Conservation (phyloP, 225 moss, liverwort and hornwort genomes). For the Takakia lepidozioides region DNA sequence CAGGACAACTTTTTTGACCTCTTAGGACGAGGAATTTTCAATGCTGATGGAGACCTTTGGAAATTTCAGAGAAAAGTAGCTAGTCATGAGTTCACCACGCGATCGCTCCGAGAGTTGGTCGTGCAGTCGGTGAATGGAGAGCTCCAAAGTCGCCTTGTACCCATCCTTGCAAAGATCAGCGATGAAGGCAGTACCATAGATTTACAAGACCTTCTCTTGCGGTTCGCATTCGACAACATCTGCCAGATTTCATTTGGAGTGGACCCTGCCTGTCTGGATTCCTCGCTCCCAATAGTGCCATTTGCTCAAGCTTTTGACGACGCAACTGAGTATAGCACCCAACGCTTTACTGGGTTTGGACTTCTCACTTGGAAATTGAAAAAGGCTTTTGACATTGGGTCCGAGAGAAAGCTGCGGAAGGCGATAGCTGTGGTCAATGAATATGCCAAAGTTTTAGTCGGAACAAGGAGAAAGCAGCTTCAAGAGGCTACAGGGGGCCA, state of each 20-base stretch:
- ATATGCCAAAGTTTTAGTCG: conserved; percentile 27
- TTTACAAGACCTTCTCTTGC: conserved; percentile 39
- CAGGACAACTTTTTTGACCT: not conserved
- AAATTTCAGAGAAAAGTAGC: conserved; percentile 13
- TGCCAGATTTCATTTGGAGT: conserved; percentile 32
- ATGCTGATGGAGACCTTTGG: conserved; percentile 13
- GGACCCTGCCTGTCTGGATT: conserved; percentile 21
- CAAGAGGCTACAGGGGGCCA: not conserved
- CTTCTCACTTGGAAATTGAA: conserved; percentile 15
- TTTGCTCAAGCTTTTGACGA: conserved; percentile 22
- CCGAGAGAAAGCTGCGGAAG: conserved; percentile 16
- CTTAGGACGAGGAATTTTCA: conserved; percentile 16
- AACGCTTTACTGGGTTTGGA: conserved; percentile 1
- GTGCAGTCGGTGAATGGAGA: conserved; percentile 24
- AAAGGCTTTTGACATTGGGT: conserved; percentile 19
- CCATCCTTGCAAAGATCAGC: conserved; percentile 19
- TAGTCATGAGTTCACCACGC: conserved; percentile 13
- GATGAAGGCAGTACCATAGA: conserved; percentile 9
- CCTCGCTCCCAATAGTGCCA: conserved; percentile 11
- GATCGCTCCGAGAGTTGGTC: conserved; percentile 16
- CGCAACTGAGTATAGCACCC: conserved; percentile 7
- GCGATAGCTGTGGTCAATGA: conserved; percentile 18
- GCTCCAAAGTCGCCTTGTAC: conserved; percentile 33
- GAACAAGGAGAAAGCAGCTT: conserved; percentile 16
- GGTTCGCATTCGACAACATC: conserved; percentile 42